Conservation (phyloP, 768 basidiomycete species). For the Dacryopinax primogenitus region DNA sequence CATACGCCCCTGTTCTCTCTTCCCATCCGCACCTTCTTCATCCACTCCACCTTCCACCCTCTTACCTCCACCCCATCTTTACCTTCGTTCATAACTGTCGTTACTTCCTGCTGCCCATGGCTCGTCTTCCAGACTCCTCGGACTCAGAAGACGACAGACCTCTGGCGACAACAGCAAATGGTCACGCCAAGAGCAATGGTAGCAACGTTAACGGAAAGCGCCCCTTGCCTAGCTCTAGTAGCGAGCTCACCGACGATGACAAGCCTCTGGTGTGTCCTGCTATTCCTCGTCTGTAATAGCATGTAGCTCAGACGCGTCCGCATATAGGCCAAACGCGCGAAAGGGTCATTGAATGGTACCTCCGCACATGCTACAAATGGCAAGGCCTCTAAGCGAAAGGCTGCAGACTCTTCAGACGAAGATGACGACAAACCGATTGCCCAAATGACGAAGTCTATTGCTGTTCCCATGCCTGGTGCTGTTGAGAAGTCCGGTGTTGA, state of each 20-base stretch:
- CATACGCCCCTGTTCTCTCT: background rate
- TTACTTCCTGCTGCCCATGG: background rate
- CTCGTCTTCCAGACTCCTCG: conserved; percentile 17
- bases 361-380: background rate
- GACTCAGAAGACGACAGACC: conserved; percentile 46
- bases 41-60: background rate
- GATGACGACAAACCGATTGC: conserved; percentile 13
- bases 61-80: background rate
- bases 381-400: background rate
- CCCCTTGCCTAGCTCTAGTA: background rate
- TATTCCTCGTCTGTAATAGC: background rate
- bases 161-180: conserved; percentile 23
- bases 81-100: background rate
- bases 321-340: background rate
- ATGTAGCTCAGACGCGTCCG: background rate
- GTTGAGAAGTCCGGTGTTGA: conserved; percentile 28
- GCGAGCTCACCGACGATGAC: conserved; percentile 11
- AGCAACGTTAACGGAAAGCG: conserved; percentile 12
- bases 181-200: background rate
- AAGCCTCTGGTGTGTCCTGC: conserved; percentile 7
- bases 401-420: conserved; percentile 8
- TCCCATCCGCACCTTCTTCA: background rate
- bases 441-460: background rate
- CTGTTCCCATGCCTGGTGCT: conserved; percentile 33
- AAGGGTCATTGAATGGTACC: background rate